phyloP scores from a whole-genome alignment of 192 early-diverging fungal species.

The Coemansia sp. region DNA sequence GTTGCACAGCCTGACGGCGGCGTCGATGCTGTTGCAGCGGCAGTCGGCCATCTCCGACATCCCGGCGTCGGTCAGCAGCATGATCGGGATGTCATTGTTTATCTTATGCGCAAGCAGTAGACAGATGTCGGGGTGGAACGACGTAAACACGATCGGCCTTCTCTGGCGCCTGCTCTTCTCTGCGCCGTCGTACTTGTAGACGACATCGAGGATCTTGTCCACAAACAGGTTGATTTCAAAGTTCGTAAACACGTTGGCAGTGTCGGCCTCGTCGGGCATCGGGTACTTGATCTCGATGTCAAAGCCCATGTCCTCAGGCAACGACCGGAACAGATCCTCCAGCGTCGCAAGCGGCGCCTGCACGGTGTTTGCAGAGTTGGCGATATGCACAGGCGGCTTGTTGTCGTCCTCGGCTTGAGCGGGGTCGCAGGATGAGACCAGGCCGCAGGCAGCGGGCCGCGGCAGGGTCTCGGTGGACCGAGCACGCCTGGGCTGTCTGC shows the following conservation, averaged over 20 bases:
- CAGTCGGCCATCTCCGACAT: constrained; percentile 70
- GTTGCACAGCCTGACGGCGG: constrained; percentile 76
- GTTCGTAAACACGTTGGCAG: constrained; percentile 63
- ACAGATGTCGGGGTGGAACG: constrained; percentile 89
- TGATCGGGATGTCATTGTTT: constrained; percentile 78
- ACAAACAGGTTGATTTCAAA: constrained; percentile 86
- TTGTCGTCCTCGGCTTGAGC: background rate
- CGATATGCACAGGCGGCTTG: constrained; percentile 59
- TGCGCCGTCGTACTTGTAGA: constrained; percentile 52
- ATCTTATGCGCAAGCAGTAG: constrained; percentile 84
- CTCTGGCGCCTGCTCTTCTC: constrained; percentile 24
- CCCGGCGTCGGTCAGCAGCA: constrained; percentile 88
- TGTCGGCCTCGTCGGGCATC: constrained; percentile 85
- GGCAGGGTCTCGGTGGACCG: constrained; percentile 33
- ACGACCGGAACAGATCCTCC: constrained; percentile 70
- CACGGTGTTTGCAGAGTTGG: constrained; percentile 78
- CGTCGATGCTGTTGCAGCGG: constrained; percentile 77
- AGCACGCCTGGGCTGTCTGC: background rate
- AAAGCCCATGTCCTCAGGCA: constrained; percentile 78
- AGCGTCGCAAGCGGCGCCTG: constrained; percentile 88
- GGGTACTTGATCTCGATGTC: constrained; percentile 98
- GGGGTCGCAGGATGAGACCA: background rate
- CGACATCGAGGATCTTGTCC: constrained; percentile 78
- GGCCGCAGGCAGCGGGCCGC: background rate
- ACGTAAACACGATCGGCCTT: constrained; percentile 85